Evolutionary conservation across 2,329 filamentous ascomycete genomes (phyloP), one percentile per base, ranked within the genome.

Genomic region (Xylaria sp.): DNA sequence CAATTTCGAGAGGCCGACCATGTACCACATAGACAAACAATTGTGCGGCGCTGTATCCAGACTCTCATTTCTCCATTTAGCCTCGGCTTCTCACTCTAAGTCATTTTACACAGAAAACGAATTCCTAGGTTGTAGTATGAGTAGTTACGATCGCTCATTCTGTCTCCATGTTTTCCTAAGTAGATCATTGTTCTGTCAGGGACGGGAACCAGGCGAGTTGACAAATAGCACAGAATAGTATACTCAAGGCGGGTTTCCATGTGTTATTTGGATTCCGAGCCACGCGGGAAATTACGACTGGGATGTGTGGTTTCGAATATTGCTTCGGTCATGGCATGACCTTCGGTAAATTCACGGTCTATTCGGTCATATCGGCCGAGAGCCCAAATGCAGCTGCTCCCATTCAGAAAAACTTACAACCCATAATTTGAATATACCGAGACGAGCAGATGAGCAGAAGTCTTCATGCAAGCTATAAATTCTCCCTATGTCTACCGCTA

Each of bases 321-420:
- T 55, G 48, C 28, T 28, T 10, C 18, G 4, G n/a, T 13, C 3
- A 12, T 12, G 13, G 51, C 15, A 12, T 0, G 5, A 23, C 2
- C 54, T n/a, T 69, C 67, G 67, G 67, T 56, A 50, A 69, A 67
- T 69, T 69, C 39, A 18, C 63, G 63, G 67, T 51, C 31, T 60
- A 56, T 69, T 64, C 64, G 59, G 67, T 7, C 56, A 64, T 67
- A 60, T 61, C 67, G 67, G 64, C 34, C 44, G 55, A 50, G n/a
- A 44, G 9, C 6, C 55, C 52, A 41, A 28, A 15, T 50, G 34
- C 46, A 23, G 28, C 18, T 37, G 15, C 23, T 5, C 8, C 44
- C 2, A 37, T 10, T 12, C 18, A 25, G 37, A 39, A 10, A 48
- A 25, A 62, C n/a, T n/a, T 58, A 57, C 44, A 39, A 13, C 6